Percentiles rank a stretch among this genome's conserved stretches.
Conservation (phyloP, 805 yeast genomes). For the Suhomyces faveliae region DNA sequence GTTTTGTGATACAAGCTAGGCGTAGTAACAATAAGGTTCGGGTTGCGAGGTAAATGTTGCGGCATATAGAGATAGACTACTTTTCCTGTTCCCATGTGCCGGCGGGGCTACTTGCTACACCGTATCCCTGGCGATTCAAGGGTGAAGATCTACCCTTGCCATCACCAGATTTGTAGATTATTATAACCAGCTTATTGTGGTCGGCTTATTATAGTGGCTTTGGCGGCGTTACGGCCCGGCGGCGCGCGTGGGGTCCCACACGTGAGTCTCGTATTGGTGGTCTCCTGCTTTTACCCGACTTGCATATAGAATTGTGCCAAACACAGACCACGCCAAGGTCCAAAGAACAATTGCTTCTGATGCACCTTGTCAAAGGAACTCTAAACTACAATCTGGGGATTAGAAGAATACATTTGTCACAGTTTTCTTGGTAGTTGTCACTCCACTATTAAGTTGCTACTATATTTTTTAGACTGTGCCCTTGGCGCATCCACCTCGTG, state of each 20-base stretch:
- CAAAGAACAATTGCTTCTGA: neutral
- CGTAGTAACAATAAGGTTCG: neutral
- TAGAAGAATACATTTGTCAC: too few species aligned
- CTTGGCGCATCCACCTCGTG: neutral
- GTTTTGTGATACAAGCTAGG: neutral
- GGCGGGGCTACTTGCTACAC: neutral
- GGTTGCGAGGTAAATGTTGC: neutral
- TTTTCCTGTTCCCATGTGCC: neutral
- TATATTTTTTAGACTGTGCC: neutral
- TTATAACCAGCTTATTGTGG: too few species aligned
- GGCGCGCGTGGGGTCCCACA: neutral
- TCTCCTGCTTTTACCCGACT: too few species aligned
- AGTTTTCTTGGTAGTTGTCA: too few species aligned
- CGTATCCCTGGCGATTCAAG: neutral
- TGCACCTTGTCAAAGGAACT: neutral
- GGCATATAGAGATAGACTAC: neutral
- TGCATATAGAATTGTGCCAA: neutral
- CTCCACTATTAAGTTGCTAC: neutral
- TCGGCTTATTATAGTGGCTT: neutral
- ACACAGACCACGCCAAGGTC: neutral
- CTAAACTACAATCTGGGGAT: neutral
- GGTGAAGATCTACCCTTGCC: too few species aligned
- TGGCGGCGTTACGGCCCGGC: neutral
- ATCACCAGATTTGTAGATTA: neutral
- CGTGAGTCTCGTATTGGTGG: too few species aligned